Evolutionary conservation across 2,329 filamentous ascomycete species (phyloP), one percentile per base, ranked within the genome.

Genomic region (Aspergillus felis): DNA sequence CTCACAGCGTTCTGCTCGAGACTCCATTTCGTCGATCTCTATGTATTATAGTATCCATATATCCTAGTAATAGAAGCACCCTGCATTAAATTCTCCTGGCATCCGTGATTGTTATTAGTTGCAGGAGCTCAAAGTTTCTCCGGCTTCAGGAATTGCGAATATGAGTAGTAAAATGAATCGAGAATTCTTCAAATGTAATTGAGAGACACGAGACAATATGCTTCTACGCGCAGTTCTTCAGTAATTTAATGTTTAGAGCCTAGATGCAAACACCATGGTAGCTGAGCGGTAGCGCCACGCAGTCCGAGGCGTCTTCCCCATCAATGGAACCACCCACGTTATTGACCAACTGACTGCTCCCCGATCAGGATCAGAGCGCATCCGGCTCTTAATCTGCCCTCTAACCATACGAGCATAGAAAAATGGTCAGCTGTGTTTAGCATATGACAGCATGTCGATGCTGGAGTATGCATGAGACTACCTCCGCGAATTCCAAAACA

Each of bases 371-470:
- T 41, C 32, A 35, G 32, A 51, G 28, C 28, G 50, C 57, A 57
- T 53, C 32, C 12, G 29, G 51, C 32, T 35, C 47, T 50, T 57
- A 52, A 52, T 51, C 50, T 49, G 56, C 59, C 48, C 55, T 59
- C 54, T 48, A 35, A 56, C 56, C 53, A n/a, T 50, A 54, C 41
- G 50, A 22, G 42, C 17, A 38, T 38, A 25, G 42, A 50, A 62
- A 41, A 57, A 68, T 70, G 67, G 52, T 54, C 57, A 54, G 51
- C 57, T 54, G 55, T 10, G 56, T 62, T 56, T 67, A 38, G 14
- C 32, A 17, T 38, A 38, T 38, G 68, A 69, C 59, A 67, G 61
- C 54, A 71, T 71, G 68, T 62, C 61, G 54, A 65, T 64, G 61
- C 51, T 59, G 63, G 60, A 64, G 54, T 54, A 49, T 50, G 32